These are phyloP conservation scores for Tolypocladium sp. DNA, from an alignment of 2,329 filamentous ascomycete species.

Conservation along the genomic window DNA sequence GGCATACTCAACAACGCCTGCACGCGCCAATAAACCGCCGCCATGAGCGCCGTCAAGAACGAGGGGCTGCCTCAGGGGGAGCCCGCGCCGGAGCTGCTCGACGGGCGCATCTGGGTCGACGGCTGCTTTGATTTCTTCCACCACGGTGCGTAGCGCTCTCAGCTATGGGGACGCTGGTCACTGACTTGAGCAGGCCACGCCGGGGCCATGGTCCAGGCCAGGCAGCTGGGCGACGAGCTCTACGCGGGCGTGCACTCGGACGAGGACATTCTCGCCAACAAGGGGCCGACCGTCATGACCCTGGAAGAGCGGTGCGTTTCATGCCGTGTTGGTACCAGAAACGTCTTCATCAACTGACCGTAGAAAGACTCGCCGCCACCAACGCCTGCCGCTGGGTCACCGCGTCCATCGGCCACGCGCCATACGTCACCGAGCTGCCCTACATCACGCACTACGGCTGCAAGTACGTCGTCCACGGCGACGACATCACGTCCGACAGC, in stretches of 20 bases:
- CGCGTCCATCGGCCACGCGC: conserved; percentile 70
- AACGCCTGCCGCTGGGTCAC: conserved; percentile 95
- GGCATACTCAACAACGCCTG: not conserved
- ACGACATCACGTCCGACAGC: conserved; percentile 94
- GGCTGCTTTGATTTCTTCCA: conserved; percentile 99
- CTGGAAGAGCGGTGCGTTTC: conserved; percentile 64
- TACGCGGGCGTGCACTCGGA: conserved; percentile 93
- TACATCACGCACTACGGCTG: conserved; percentile 97
- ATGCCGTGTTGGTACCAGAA: not conserved
- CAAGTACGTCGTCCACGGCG: conserved; percentile 90
- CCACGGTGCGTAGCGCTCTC: conserved; percentile 53
- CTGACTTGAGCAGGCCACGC: conserved; percentile 61
- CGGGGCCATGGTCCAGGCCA: conserved; percentile 91
- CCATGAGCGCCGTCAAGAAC: conserved; percentile 15
- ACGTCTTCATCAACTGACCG: not conserved
- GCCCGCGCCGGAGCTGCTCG: conserved; percentile 44
- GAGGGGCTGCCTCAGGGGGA: conserved; percentile 21
- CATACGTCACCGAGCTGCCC: conserved; percentile 86
- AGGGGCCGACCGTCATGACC: conserved; percentile 96
- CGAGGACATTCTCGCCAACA: conserved; percentile 91
- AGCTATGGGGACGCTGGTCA: not conserved
- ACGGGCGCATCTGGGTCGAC: conserved; percentile 89
- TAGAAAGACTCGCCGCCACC: conserved; percentile 68
- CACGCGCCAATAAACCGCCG: not conserved
- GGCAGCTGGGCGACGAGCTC: conserved; percentile 80